A percentile compares a stretch with the other conserved stretches of the same genome.
These are phyloP conservation scores for Pseudotulostoma volvatum DNA, from an alignment of 495 filamentous ascomycete species.

Conservation along the genomic window DNA sequence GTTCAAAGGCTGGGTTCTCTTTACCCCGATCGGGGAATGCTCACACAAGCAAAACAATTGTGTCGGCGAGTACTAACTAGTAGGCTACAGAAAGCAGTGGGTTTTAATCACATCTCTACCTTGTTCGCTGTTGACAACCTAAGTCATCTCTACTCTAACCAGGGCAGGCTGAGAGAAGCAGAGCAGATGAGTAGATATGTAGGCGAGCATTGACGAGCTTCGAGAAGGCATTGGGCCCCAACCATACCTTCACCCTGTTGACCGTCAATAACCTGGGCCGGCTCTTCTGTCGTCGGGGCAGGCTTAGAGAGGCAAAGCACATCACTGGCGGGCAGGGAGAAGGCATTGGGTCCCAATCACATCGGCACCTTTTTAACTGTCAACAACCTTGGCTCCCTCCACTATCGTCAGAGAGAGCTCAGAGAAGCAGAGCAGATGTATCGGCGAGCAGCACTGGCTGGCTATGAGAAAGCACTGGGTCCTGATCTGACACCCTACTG, in stretches of 20 bases:
- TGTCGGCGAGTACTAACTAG: too few relatives aligned
- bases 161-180: constrained; percentile 17
- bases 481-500: constrained; percentile 10
- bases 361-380: constrained; percentile 24
- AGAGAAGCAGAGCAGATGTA: constrained; percentile 16
- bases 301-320: constrained; percentile 18
- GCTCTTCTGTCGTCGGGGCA: constrained; percentile 8
- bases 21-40: constrained; percentile 9
- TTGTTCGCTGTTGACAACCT: constrained; percentile 13
- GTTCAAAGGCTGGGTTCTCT: constrained; percentile 17
- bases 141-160: constrained; percentile 7
- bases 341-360: constrained; percentile 21
- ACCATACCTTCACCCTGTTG: constrained; percentile 11
- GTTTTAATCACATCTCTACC: constrained; percentile 13
- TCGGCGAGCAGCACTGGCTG: constrained; percentile 9
- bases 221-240: constrained; percentile 13
- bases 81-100: constrained; percentile 12
- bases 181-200: constrained; percentile 14
- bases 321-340: constrained; percentile 11
- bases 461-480: constrained; percentile 16
- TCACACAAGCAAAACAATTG: constrained; percentile 17
- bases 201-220: constrained; percentile 4
- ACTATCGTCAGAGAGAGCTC: constrained; percentile 11
- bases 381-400: constrained; percentile 8
- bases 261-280: constrained; percentile 11